Evolutionary conservation across 495 filamentous ascomycete species (phyloP).

Genomic region (Acidomyces sp.): DNA sequence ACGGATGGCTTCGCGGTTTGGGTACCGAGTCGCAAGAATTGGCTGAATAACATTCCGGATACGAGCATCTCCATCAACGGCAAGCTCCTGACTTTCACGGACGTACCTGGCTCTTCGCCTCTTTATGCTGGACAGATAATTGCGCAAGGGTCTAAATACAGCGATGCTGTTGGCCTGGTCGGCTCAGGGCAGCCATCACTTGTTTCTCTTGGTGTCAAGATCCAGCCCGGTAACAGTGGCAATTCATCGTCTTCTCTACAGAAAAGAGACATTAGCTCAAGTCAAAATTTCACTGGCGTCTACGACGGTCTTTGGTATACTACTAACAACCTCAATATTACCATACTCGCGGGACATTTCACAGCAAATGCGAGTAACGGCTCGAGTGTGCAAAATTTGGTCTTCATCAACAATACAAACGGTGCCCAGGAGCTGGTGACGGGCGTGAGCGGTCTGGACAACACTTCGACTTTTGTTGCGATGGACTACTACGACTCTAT

Average conservation of each 20-base stretch:
- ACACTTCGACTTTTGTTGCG: constrained; percentile 61
- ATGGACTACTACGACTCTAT: constrained; percentile 52
- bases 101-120: constrained; percentile 45
- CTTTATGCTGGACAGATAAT: constrained; percentile 68
- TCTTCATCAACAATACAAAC: constrained; percentile 55
- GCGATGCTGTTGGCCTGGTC: constrained; percentile 52
- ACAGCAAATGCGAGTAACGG: constrained; percentile 55
- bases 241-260: constrained; percentile 25
- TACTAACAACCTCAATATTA: constrained; percentile 56
- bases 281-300: constrained; percentile 48
- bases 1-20: constrained; percentile 76
- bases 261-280: constrained; percentile 42
- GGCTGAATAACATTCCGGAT: constrained; percentile 69
- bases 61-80: constrained; percentile 55
- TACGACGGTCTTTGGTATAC: constrained; percentile 66
- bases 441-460: constrained; percentile 54
- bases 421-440: constrained; percentile 39
- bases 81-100: constrained; percentile 51
- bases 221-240: constrained; percentile 24
- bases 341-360: constrained; percentile 83
- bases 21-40: constrained; percentile 81
- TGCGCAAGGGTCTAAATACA: constrained; percentile 53
- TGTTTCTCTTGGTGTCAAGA: constrained; percentile 45
- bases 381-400: constrained; percentile 60
- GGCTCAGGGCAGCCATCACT: constrained; percentile 37